Evolutionary conservation across 179 eudicot genomes (phyloP).

Genomic region (Silene noctiflora): DNA sequence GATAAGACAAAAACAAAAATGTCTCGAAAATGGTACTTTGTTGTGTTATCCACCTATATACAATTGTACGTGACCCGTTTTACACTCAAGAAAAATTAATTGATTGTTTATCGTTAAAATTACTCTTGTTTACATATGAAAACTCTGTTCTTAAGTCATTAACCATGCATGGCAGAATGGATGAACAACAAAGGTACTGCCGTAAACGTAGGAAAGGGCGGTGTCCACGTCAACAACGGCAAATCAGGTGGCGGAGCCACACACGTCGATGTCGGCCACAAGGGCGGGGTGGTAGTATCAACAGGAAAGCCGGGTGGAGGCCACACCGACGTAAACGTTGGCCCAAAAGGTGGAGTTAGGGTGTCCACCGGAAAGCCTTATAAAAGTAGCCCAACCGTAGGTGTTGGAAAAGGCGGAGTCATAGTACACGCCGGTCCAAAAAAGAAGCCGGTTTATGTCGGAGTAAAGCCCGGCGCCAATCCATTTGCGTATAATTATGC

Average conservation of each 20-base stretch:
- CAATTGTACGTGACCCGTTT: no score
- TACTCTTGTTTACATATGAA: no score
- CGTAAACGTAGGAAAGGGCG: conserved; percentile 48
- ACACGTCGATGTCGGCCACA: conserved; percentile 28
- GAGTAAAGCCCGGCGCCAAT: conserved; percentile 36
- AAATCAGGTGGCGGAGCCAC: conserved; percentile 28
- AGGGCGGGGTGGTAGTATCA: conserved; percentile 28
- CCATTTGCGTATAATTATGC: conserved; percentile 52
- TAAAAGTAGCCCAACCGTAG: conserved; percentile 46
- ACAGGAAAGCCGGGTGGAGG: conserved; percentile 25
- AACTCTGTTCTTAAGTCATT: no score
- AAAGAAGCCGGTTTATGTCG: conserved; percentile 50
- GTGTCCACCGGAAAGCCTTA: conserved; percentile 22
- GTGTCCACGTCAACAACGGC: conserved; percentile 39
- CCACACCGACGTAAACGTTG: conserved; percentile 24
- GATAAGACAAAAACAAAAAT: no score
- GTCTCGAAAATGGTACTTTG: no score
- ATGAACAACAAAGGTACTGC: conserved; percentile 35
- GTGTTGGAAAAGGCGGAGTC: conserved; percentile 68
- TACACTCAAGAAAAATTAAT: no score
- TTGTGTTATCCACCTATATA: no score
- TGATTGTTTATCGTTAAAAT: no score
- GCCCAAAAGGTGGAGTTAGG: conserved; percentile 27
- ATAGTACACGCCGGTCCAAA: conserved; percentile 39
- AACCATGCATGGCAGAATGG: conserved; percentile 14